Evolutionary conservation across 2,329 filamentous ascomycete genomes (phyloP), one percentile per base, ranked within the genome.

Genomic region (Gaeumannomyces sp.): DNA sequence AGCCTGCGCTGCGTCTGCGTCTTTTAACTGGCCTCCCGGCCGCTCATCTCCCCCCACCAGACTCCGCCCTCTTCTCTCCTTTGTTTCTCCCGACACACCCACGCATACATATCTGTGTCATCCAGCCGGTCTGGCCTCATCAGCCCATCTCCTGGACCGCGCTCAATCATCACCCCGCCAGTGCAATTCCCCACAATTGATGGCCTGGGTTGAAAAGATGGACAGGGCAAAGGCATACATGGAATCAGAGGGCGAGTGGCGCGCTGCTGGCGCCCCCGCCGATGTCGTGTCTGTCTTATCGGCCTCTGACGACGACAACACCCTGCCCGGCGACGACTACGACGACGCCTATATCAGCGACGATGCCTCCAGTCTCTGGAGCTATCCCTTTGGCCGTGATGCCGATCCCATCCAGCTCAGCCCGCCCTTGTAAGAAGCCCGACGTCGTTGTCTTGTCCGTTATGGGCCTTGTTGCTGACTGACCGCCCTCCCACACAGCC

Each of bases 401-500:
- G 45, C 45, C 45, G 45, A 53, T 14, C 45, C 45, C 45, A 53
- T 53, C 45, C 45, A 53, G 8, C 45, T 53, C 45, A 53, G 45
- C 45, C 45, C 45, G 8, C 45, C 45, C 22, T 53, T 59, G 57
- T 31, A 31, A 59, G 57, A 28, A 28, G 29, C 57, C 57, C 29
- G 6, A 3, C 25, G n/a, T n/a, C 13, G 25, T 7, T 4, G 2
- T 28, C 25, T 29, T 10, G 3, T 2, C 16, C 8, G 22, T 22
- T 22, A 53, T 53, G 13, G 7, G 45, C 6, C 45, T n/a, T n/a
- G 22, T 7, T n/a, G 45, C 45, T 53, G 16, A 53, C 22, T 7
- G n/a, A 22, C 22, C 11, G 16, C 28, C 11, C 57, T 31, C 6
- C 57, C 57, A 27, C 1, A 35, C 64, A 73, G 72, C 64, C 63